A percentile compares a stretch with the other conserved stretches of the same genome.
phyloP scores from a whole-genome alignment of 306 rosid species.

The Medicago arabica region DNA sequence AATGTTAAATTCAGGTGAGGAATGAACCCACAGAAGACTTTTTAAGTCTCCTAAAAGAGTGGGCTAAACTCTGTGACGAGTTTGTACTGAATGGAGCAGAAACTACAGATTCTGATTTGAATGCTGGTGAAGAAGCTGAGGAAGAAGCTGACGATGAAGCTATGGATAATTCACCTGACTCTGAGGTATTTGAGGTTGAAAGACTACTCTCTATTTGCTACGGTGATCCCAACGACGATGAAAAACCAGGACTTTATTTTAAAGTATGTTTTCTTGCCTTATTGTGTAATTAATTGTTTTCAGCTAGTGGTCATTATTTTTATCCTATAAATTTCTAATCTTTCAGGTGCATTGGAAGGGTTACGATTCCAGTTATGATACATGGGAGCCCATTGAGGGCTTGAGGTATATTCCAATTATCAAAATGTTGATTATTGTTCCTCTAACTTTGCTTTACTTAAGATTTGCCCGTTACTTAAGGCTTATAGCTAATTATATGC shows the following conservation, averaged over 20 bases:
- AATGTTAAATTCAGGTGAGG: conserved; percentile 44
- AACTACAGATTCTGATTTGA: conserved; percentile 9
- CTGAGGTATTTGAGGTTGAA: conserved; percentile 55
- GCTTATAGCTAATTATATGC: neutral
- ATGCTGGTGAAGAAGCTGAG: conserved; percentile 12
- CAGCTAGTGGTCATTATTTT: neutral
- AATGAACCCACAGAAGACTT: conserved; percentile 54
- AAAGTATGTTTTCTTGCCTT: conserved; percentile 41
- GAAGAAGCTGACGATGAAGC: conserved; percentile 16
- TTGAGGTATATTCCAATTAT: conserved; percentile 39
- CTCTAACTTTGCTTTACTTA: neutral
- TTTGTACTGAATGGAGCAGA: conserved; percentile 28
- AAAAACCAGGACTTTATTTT: conserved; percentile 47
- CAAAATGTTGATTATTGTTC: neutral
- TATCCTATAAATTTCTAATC: neutral
- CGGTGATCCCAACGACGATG: conserved; percentile 46
- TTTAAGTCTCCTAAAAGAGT: conserved; percentile 45
- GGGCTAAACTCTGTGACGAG: conserved; percentile 49
- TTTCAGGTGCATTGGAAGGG: conserved; percentile 56
- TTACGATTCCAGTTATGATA: conserved; percentile 50
- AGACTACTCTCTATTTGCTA: conserved; percentile 49
- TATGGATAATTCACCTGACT: conserved; percentile 30
- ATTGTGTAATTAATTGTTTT: neutral
- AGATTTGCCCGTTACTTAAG: neutral
- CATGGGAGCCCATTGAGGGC: conserved; percentile 56